Base-by-base conservation (phyloP, 345 rosid genomes). In the Pugionium cornutum region DNA sequence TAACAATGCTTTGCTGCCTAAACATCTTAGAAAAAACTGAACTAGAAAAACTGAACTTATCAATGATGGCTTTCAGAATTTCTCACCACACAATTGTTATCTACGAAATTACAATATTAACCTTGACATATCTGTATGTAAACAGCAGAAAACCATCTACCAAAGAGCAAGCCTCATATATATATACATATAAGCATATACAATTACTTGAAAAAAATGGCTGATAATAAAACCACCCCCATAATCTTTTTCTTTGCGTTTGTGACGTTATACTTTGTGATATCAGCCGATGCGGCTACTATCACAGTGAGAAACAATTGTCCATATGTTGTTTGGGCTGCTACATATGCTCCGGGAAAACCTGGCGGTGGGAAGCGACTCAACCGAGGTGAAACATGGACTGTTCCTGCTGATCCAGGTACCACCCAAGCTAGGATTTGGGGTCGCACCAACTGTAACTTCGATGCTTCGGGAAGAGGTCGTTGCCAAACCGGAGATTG, bases 321-420 rank as follows among this genome's bases (percentile, higher is more conserved):
- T 32, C 68, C 72, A 3, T 46, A 50, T 64, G 69, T 78, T 50
- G 78, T 79, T 32, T 76, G 83, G 83, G 83, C 83, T 0, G 83
- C 81, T 4, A 7, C 66, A 50, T 58, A 29, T 9, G 71, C 63
- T 2, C 44, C 64, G 2, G 80, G 76, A 5, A 53, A 41, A 26
- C 80, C 74, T 11, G 83, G 80, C 0, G 80, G 80, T 9, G 83
- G 83, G 9, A 63, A 6, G 9, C 65, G 52, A n/a, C 80, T 76
- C 29, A 45, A 58, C 32, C 46, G 1, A 6, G 78, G 83, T 7
- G 53, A 76, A 25, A 55, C 66, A 28, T 79, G 83, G 80, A 11
- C 5, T 26, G 41, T 79, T 29, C 3, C 0, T 5, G 62, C 31
- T 10, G 44, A 59, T 25, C 76, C 76, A 45, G 80, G 80, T 18